Percentiles rank a stretch among this genome's conserved stretches.
These are phyloP conservation scores for Pterulicium gracile DNA, from an alignment of 1,284 basidiomycete species.

Conservation along the genomic window DNA sequence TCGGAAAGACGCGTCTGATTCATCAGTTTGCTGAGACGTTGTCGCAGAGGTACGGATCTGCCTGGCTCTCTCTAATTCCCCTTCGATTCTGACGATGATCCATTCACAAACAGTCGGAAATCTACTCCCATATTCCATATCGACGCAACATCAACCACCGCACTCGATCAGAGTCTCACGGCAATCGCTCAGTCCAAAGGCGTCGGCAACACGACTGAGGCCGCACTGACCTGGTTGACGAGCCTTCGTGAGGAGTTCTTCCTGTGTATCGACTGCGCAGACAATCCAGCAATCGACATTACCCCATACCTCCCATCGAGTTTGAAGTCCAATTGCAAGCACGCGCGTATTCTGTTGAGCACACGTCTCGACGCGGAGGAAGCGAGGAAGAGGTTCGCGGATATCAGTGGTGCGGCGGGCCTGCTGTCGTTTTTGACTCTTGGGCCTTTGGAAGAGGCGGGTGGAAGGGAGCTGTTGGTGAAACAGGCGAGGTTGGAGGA, in stretches of 20 bases:
- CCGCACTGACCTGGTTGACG: not conserved
- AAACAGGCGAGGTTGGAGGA: not conserved
- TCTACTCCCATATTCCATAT: constrained; percentile 2
- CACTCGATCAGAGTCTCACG: not conserved
- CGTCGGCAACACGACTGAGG: not conserved
- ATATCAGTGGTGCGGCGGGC: not conserved
- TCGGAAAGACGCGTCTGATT: too few relatives aligned
- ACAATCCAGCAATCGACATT: not conserved
- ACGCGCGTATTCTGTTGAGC: not conserved
- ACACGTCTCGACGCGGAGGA: not conserved
- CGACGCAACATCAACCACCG: not conserved
- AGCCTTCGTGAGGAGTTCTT: not conserved
- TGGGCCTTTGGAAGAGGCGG: not conserved
- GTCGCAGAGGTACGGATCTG: too few relatives aligned
- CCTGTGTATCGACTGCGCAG: not conserved
- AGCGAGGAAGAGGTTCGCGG: not conserved
- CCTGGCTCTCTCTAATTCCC: too few relatives aligned
- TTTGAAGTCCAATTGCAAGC: too few relatives aligned
- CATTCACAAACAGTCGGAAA: too few relatives aligned
- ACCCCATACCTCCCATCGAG: not conserved
- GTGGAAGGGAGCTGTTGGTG: not conserved
- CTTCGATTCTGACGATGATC: too few relatives aligned
- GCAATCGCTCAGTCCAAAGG: not conserved
- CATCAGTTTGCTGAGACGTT: too few relatives aligned
- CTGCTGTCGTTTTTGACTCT: not conserved